Evolutionary conservation across 1,284 basidiomycete species (phyloP).

Genomic region (Pascua sp.): DNA sequence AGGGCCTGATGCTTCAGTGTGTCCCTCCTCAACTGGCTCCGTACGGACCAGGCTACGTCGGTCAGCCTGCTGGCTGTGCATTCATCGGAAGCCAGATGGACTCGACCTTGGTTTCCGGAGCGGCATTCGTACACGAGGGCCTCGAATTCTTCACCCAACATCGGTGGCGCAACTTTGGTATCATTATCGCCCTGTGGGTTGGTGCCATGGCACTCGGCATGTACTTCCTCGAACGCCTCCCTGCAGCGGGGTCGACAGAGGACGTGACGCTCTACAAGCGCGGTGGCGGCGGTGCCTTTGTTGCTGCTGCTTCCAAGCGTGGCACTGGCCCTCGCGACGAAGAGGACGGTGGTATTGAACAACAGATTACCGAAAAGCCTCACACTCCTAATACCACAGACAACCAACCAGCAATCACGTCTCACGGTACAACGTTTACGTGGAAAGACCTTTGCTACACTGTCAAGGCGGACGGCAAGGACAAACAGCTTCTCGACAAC

Average conservation of each 20-base stretch:
- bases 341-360: slow-evolving; percentile 19
- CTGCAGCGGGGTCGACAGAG: slow-evolving; percentile 39
- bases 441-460: slow-evolving; percentile 53
- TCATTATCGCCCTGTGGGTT: slow-evolving; percentile 47
- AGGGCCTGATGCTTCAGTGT: slow-evolving; percentile 45
- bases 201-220: slow-evolving; percentile 21
- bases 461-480: slow-evolving; percentile 46
- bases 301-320: slow-evolving; percentile 20
- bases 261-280: slow-evolving; percentile 40
- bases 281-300: slow-evolving; percentile 11
- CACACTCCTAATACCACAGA: neutral
- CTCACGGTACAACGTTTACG: slow-evolving; percentile 37
- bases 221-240: slow-evolving; percentile 17
- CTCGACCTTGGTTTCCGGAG: slow-evolving; percentile 8
- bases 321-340: slow-evolving; percentile 26
- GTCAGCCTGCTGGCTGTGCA: slow-evolving; percentile 37
- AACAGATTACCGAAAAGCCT: slow-evolving; percentile 3
- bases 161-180: slow-evolving; percentile 54
- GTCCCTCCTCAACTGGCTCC: slow-evolving; percentile 45
- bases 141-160: slow-evolving; percentile 46
- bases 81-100: slow-evolving; percentile 41
- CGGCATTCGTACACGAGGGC: slow-evolving; percentile 43
- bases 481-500: slow-evolving; percentile 50
- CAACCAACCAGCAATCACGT: neutral
- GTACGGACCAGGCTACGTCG: slow-evolving; percentile 41